Percentiles rank a stretch among this genome's conserved stretches.
phyloP scores from a whole-genome alignment of 768 basidiomycete species.

The Cantharellus anzutake region DNA sequence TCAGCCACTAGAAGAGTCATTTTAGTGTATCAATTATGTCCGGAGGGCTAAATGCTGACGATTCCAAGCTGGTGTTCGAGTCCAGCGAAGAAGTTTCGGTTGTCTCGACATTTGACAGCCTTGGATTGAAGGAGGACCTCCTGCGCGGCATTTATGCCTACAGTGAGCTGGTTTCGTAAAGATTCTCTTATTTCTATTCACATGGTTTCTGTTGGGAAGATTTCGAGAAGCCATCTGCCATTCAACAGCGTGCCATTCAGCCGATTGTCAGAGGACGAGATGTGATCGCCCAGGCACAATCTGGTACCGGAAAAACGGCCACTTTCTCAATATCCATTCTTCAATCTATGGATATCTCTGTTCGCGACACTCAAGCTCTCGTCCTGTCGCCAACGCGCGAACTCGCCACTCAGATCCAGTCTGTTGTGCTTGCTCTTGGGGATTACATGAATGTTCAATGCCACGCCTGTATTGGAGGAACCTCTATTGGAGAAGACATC shows the following conservation, averaged over 20 bases:
- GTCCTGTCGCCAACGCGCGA: conserved; percentile 30
- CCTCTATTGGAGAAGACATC: conserved; percentile 28
- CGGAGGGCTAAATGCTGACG: background rate
- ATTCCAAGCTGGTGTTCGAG: conserved; percentile 23
- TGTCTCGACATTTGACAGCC: conserved; percentile 13
- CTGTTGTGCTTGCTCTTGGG: conserved; percentile 27
- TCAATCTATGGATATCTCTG: conserved; percentile 26
- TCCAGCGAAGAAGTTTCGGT: conserved; percentile 20
- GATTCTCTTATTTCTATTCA: background rate
- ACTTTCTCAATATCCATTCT: conserved; percentile 31
- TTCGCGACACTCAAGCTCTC: conserved; percentile 27
- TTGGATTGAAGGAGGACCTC: conserved; percentile 26
- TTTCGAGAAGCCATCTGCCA: conserved; percentile 30
- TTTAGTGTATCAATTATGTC: background rate
- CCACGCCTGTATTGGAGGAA: conserved; percentile 30
- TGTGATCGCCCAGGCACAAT: conserved; percentile 31
- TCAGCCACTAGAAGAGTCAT: too few species aligned
- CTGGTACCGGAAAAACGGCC: conserved; percentile 32
- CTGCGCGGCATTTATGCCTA: conserved; percentile 32
- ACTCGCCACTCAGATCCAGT: conserved; percentile 30
- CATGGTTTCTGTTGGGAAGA: conserved; percentile 2
- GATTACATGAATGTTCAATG: conserved; percentile 33
- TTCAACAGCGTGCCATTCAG: conserved; percentile 30
- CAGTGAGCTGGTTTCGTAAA: conserved; percentile 12
- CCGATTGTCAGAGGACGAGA: conserved; percentile 24